Percentiles rank a stretch among this genome's conserved stretches.
Evolutionary conservation across 2,329 filamentous ascomycete genomes (phyloP).

Genomic region (Botrytis hyacinthi): DNA sequence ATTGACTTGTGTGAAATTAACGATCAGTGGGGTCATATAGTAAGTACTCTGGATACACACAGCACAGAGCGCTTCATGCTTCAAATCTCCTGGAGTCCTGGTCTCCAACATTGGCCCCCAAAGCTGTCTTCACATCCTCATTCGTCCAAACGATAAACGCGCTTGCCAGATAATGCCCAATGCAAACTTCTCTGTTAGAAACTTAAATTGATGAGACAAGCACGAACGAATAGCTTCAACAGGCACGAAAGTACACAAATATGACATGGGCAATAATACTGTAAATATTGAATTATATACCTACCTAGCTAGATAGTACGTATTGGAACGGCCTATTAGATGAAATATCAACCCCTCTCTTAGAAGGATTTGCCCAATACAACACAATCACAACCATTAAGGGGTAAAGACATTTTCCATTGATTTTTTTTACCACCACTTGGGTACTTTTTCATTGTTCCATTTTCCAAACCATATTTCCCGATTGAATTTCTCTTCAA

Average conservation of each 20-base stretch:
- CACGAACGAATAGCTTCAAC: background rate
- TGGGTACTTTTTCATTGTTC: slow-evolving; percentile 5
- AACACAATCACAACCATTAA: background rate
- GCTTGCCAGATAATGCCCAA: slow-evolving; percentile 16
- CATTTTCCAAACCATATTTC: slow-evolving; percentile 5
- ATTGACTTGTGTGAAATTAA: background rate
- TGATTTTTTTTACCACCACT: background rate
- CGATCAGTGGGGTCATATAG: slow-evolving; percentile 9
- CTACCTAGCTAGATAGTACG: background rate
- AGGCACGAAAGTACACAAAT: background rate
- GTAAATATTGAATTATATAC: background rate
- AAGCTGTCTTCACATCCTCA: background rate
- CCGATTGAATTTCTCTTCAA: slow-evolving; percentile 9
- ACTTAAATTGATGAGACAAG: slow-evolving; percentile 20
- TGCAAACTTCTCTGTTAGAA: slow-evolving; percentile 17
- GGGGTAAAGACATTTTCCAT: slow-evolving; percentile 8
- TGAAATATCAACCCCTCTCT: slow-evolving; percentile 1
- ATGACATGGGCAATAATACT: background rate
- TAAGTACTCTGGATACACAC: background rate
- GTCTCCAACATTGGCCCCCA: background rate
- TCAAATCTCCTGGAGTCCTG: background rate
- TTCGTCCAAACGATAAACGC: slow-evolving; percentile 5
- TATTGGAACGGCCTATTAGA: background rate
- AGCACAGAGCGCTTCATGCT: slow-evolving; percentile 17
- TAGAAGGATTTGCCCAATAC: background rate